These are phyloP conservation scores for Paecilomyces formosus DNA, from an alignment of 2,329 filamentous ascomycete genomes.

Conservation along the genomic window DNA sequence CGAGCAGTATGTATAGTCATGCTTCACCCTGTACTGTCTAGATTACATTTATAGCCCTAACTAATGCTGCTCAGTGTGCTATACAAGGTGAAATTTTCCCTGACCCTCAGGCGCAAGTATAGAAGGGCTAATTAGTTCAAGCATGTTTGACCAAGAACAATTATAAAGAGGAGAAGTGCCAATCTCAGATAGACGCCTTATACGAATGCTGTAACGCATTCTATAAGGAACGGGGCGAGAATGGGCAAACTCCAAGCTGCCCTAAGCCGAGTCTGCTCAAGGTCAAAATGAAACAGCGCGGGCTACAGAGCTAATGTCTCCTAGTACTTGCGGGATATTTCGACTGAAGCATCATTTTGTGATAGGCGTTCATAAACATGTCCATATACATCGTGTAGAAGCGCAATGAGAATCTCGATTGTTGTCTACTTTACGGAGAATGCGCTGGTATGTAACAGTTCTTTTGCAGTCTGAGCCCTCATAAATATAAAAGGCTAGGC, in stretches of 20 bases:
- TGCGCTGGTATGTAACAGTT: conserved; percentile 32
- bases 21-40: neutral
- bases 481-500: conserved; percentile 50
- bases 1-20: conserved; percentile 57
- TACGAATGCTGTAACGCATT: conserved; percentile 92
- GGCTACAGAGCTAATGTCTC: neutral
- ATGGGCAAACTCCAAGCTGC: conserved; percentile 72
- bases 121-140: conserved; percentile 27
- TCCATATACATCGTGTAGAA: neutral
- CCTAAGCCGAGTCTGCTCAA: conserved; percentile 72
- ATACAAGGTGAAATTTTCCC: conserved; percentile 66
- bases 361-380: neutral
- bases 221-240: conserved; percentile 70
- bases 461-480: conserved; percentile 46
- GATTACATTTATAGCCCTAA: conserved; percentile 1
- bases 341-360: too few relatives aligned
- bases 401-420: neutral
- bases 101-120: neutral
- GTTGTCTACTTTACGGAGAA: neutral
- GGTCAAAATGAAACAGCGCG: conserved; percentile 76
- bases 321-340: too few relatives aligned
- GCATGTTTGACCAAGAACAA: conserved; percentile 78
- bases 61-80: conserved; percentile 56
- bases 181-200: conserved; percentile 67
- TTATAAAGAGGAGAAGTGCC: conserved; percentile 80